phyloP scores from a whole-genome alignment of 345 rosid species.

The Hypericum androsaemum region DNA sequence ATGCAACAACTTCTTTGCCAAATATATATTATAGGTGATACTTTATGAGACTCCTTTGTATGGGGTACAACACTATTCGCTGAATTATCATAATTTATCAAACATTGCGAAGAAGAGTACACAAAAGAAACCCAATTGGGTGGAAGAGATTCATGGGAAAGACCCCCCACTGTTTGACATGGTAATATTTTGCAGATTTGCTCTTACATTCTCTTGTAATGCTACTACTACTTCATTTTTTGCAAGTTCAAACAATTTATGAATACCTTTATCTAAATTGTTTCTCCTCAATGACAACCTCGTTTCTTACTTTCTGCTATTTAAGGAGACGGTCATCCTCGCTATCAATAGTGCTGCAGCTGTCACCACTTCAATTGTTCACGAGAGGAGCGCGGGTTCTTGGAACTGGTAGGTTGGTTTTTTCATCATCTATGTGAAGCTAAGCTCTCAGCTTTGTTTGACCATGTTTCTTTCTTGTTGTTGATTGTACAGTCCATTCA shows the following conservation, averaged over 20 bases:
- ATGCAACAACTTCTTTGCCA: slow-evolving; percentile 8
- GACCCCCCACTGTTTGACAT: slow-evolving; percentile 48
- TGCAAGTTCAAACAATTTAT: too few relatives aligned
- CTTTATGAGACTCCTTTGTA: slow-evolving; percentile 62
- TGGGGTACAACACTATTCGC: slow-evolving; percentile 71
- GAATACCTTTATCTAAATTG: too few relatives aligned
- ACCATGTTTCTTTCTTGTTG: too few relatives aligned
- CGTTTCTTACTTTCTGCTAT: too few relatives aligned
- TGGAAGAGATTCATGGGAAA: slow-evolving; percentile 42
- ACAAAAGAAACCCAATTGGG: slow-evolving; percentile 62
- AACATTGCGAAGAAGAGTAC: slow-evolving; percentile 22
- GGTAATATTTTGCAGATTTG: slow-evolving; percentile 28
- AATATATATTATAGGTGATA: slow-evolving; percentile 54
- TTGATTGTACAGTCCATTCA: slow-evolving; percentile 11
- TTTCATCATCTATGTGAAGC: slow-evolving; percentile 36
- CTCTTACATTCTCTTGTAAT: too few relatives aligned
- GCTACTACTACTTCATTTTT: too few relatives aligned
- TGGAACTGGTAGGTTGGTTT: slow-evolving; percentile 20
- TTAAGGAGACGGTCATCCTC: slow-evolving; percentile 53
- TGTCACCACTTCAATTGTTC: slow-evolving; percentile 24
- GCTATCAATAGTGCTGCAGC: slow-evolving; percentile 60
- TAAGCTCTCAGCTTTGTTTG: neutral
- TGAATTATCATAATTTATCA: slow-evolving; percentile 35
- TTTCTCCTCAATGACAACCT: too few relatives aligned
- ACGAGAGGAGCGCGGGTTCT: slow-evolving; percentile 27